These are phyloP conservation scores for Naematelia aurantialba DNA, from an alignment of 768 basidiomycete species.

Conservation along the genomic window DNA sequence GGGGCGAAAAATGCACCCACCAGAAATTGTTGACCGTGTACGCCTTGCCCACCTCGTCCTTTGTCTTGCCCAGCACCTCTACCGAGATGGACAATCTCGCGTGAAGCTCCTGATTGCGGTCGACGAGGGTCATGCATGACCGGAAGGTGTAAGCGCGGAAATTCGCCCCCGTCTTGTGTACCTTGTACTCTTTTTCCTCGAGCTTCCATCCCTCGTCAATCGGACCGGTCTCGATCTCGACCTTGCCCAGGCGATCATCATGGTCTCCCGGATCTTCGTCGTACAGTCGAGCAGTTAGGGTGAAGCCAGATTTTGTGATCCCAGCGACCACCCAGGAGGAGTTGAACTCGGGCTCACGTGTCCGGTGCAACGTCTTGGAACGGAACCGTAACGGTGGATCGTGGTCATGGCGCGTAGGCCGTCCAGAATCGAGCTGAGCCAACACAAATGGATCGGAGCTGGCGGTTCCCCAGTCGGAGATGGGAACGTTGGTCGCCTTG, in stretches of 20 bases:
- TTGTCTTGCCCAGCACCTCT: constrained; percentile 48
- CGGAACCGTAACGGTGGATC: constrained; percentile 40
- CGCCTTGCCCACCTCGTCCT: constrained; percentile 45
- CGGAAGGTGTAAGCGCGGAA: constrained; percentile 34
- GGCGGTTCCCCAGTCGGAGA: constrained; percentile 36
- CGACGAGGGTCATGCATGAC: constrained; percentile 15
- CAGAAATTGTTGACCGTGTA: constrained; percentile 54
- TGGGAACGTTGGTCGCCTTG: constrained; percentile 36
- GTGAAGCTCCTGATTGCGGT: constrained; percentile 18
- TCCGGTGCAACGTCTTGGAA: constrained; percentile 29
- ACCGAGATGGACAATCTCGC: constrained; percentile 37
- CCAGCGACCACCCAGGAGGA: constrained; percentile 39
- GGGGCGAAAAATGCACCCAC: constrained; percentile 53
- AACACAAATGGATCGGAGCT: constrained; percentile 43
- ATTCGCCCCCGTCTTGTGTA: constrained; percentile 33
- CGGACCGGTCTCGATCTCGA: constrained; percentile 24
- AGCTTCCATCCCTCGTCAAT: constrained; percentile 31
- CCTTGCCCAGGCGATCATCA: constrained; percentile 44
- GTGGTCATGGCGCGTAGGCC: constrained; percentile 19
- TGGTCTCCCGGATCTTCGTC: constrained; percentile 46
- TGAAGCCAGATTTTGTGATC: constrained; percentile 34
- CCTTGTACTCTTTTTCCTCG: constrained; percentile 29
- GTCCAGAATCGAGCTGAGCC: constrained; percentile 35
- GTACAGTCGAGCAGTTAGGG: constrained; percentile 28
- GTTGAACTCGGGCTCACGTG: constrained; percentile 37